Base-by-base conservation (phyloP, 148 eudicot genomes). In the Persicaria maculosa region DNA sequence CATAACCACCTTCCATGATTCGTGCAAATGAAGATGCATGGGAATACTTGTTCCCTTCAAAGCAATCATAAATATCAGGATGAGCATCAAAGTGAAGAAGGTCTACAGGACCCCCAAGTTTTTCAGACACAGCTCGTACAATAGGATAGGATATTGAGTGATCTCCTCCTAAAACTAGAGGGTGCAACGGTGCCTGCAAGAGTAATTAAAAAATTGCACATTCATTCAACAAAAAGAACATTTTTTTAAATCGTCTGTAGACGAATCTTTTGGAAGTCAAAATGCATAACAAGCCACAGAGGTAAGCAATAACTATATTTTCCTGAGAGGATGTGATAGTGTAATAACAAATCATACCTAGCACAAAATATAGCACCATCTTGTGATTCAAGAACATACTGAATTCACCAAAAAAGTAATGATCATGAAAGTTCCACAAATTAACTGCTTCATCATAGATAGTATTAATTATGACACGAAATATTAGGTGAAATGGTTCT, bases 1-100 rank as follows among this genome's bases (percentile, higher is more conserved):
- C 97, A 86, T 90, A 87, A 77, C 98, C 98, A 74, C 98, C 98
- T 82, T 94, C 98, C 98, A 94, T 94, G 47, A 94, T 94, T 61
- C 98, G 91, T 12, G 98, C 98, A 85, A 91, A 94, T 9, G 97
- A 88, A 64, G 98, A 94, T 36, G 98, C 98, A 78, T 94, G 98
- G 2, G 98, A 94, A 75, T 87, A 94, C 75, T 81, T 87, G 88
- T 94, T 91, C 74, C 96, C 97, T 83, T 94, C 98, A 79, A 94
- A 94, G 55, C 80, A 77, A 79, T 94, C 76, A 83, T 94, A 94
- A 11, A 94, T 94, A 80, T 94, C 98, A 50, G 98, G 98, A 88
- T 94, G 98, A 19, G 98, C 98, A 85, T 94, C 98, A 31, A 91
- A 86, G 81, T 94, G 98, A 43, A 94, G 92, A 74, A 94, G 80